Evolutionary conservation across 177 flowering plant genomes (phyloP), one percentile per base, ranked within the genome.

Genomic region (Vitis hybrid): DNA sequence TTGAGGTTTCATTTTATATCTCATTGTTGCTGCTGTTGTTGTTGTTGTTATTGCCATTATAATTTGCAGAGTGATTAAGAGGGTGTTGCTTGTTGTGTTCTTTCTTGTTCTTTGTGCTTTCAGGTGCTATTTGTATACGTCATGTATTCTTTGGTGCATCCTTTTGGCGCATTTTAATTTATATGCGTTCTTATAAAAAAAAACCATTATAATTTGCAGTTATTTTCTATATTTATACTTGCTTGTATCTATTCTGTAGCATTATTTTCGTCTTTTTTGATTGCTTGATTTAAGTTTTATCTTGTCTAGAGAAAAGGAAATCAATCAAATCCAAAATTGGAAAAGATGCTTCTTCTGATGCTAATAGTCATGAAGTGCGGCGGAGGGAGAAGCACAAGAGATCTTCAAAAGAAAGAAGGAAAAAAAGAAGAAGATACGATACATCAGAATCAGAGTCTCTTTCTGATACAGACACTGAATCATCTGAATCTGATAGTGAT

Each of bases 401-500:
- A 75, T 79, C 91, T 70, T 83, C 87, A 49, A 88, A 76, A 79
- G 86, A 81, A 21, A 78, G 81, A 69, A 84, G 81, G 68, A 92
- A 79, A 70, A 87, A 70, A 78, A 86, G 88, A 67, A 82, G 84
- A 77, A 85, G 77, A 81, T 81, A 92, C 68, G 82, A 84, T 72
- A 74, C 85, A 9, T 89, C 91, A 72, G 95, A 89, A 18, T 82
- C 94, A 39, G 96, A 89, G 51, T 84, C 80, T 75, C 85, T 90
- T 18, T 81, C 90, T 2, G 96, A 90, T 70, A 72, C 90, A 58
- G 96, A 90, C 26, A 73, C 78, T 13, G 90, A 86, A 39, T 79
- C 87, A 22, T 85, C 89, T 2, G 94, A 87, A 14, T 83, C 86
- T 45, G 94, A 89, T 48, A 86, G 82, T 67, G 90, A 89, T 68